A percentile compares a stretch with the other conserved stretches of the same genome.
Conservation (phyloP, 163 green algal genomes). For the Picocystis sp. region DNA sequence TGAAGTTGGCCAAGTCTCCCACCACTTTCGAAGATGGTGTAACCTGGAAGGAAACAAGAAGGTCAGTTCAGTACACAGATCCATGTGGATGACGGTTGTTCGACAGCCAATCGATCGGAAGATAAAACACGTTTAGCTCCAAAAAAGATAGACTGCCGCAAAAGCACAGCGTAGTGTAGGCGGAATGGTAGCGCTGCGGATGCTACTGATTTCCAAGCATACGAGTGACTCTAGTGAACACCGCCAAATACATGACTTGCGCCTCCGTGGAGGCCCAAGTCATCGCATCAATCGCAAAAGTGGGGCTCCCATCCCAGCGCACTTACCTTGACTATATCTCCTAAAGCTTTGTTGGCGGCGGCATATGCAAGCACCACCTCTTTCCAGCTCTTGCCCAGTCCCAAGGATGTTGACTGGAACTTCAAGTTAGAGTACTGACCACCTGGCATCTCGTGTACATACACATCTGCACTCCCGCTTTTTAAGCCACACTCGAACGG, state of each 20-base stretch:
- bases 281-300: no score
- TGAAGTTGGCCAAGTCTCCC: constrained; percentile 89
- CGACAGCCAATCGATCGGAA: no score
- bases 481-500: constrained; percentile 68
- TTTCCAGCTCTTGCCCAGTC: constrained; percentile 64
- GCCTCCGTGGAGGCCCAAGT: no score
- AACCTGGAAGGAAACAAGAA: constrained; percentile 2
- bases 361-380: constrained; percentile 72
- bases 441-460: constrained; percentile 77
- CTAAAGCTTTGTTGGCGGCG: constrained; percentile 64
- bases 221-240: no score
- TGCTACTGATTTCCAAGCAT: no score
- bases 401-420: constrained; percentile 51
- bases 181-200: no score
- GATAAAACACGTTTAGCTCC: no score
- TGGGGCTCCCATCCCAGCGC: background rate
- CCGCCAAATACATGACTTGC: no score
- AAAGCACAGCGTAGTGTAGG: no score
- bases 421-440: constrained; percentile 95
- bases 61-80: background rate
- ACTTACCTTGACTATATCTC: constrained; percentile 78
- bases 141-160: no score
- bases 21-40: constrained; percentile 53
- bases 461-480: constrained; percentile 59
- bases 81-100: no score